A percentile compares a stretch with the other conserved stretches of the same genome.
Evolutionary conservation across 768 basidiomycete genomes (phyloP).

Genomic region (Obba rivulosa): DNA sequence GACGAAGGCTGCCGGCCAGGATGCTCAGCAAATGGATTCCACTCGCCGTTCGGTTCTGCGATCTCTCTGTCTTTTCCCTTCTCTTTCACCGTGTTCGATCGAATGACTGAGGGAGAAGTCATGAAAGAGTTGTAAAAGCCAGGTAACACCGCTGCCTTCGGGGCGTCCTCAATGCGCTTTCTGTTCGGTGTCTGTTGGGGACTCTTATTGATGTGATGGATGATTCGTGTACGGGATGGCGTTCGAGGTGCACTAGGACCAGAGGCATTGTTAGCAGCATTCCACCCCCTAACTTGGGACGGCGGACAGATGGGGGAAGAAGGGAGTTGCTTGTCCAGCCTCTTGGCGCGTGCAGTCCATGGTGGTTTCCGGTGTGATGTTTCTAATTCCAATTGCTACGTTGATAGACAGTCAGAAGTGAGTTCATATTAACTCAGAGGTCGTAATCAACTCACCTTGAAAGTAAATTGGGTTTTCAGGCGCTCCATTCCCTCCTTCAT

Average conservation of each 20-base stretch:
- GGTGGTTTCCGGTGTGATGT: slow-evolving; percentile 46
- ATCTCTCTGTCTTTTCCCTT: slow-evolving; percentile 17
- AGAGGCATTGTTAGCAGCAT: slow-evolving; percentile 16
- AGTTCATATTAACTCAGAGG: neutral
- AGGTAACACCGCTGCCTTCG: slow-evolving; percentile 18
- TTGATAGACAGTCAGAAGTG: neutral
- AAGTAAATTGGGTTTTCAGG: slow-evolving; percentile 59
- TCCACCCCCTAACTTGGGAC: slow-evolving; percentile 35
- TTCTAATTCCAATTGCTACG: slow-evolving; percentile 68
- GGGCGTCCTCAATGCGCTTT: slow-evolving; percentile 10
- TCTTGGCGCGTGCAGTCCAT: slow-evolving; percentile 40
- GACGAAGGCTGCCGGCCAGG: slow-evolving; percentile 10
- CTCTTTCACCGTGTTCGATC: slow-evolving; percentile 2
- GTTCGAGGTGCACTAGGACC: slow-evolving; percentile 22
- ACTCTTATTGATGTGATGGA: neutral
- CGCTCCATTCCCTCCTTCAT: slow-evolving; percentile 67
- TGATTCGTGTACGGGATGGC: neutral
- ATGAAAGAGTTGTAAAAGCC: slow-evolving; percentile 24
- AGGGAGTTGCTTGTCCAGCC: slow-evolving; percentile 29
- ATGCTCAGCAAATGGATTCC: neutral
- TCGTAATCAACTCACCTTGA: slow-evolving; percentile 45
- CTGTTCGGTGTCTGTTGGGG: slow-evolving; percentile 5
- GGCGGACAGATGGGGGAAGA: slow-evolving; percentile 36
- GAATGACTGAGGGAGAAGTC: slow-evolving; percentile 4
- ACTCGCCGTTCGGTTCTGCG: neutral